Evolutionary conservation across 495 filamentous ascomycete species (phyloP).

Genomic region (Saxophila tyrrhenica): DNA sequence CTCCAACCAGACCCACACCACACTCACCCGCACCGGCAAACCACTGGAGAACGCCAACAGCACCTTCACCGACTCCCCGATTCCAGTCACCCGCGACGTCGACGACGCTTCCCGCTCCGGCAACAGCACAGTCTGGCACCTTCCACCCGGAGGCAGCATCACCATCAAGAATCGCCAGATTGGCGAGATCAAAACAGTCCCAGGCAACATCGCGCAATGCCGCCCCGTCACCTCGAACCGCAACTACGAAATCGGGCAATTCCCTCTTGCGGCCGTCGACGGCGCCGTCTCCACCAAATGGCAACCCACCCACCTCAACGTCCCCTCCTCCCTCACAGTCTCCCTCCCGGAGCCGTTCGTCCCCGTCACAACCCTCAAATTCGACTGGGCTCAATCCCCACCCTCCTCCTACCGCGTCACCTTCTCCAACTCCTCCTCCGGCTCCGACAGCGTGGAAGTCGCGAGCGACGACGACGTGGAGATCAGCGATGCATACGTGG

Average conservation of each 20-base stretch:
- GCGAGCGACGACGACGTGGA: constrained; percentile 15
- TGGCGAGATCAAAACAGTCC: constrained; percentile 31
- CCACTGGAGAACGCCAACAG: constrained; percentile 24
- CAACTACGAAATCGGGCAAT: constrained; percentile 53
- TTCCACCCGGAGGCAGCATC: constrained; percentile 42
- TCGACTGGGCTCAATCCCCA: constrained; percentile 58
- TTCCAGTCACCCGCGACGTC: constrained; percentile 37
- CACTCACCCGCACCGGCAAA: constrained; percentile 38
- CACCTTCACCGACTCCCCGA: constrained; percentile 38
- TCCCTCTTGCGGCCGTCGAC: constrained; percentile 59
- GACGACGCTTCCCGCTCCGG: constrained; percentile 6
- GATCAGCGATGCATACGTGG: constrained; percentile 23
- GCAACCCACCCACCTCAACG: constrained; percentile 47
- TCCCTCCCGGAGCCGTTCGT: constrained; percentile 25
- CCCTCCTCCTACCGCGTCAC: constrained; percentile 45
- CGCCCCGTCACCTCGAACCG: constrained; percentile 39
- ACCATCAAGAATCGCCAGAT: constrained; percentile 49
- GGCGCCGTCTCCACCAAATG: constrained; percentile 60
- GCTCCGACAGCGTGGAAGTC: constrained; percentile 26
- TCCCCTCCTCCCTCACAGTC: constrained; percentile 39
- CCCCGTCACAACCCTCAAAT: constrained; percentile 42
- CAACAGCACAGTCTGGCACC: constrained; percentile 29
- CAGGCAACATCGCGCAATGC: constrained; percentile 59
- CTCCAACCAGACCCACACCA: constrained; percentile 57
- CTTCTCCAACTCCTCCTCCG: constrained; percentile 29